phyloP scores from a whole-genome alignment of 441 rosid species.

The Arabidopsis hybrid region DNA sequence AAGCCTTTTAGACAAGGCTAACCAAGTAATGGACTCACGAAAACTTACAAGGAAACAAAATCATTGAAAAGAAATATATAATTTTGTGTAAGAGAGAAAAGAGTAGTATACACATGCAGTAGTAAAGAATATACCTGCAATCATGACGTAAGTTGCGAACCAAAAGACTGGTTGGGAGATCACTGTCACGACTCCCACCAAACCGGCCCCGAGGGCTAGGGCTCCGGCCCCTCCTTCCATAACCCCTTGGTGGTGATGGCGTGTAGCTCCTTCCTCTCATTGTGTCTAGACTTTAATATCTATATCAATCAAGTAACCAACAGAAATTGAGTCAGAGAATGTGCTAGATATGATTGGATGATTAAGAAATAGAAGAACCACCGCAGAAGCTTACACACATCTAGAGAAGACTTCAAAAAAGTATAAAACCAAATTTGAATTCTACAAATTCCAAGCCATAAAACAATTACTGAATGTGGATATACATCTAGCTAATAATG shows the following conservation, averaged over 20 bases:
- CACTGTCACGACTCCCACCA: slow-evolving; percentile 71
- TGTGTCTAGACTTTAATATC: slow-evolving; percentile 23
- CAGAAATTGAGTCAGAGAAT: neutral
- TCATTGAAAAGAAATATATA: neutral
- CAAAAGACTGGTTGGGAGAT: slow-evolving; percentile 76
- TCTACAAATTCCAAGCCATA: neutral
- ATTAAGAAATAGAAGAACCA: neutral
- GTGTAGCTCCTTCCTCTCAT: slow-evolving; percentile 85
- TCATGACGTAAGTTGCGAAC: slow-evolving; percentile 86
- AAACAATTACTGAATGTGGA: neutral
- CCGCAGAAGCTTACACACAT: slow-evolving; percentile 8
- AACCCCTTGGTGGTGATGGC: slow-evolving; percentile 81
- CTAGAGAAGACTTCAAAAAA: neutral
- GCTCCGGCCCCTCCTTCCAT: slow-evolving; percentile 71
- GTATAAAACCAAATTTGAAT: slow-evolving; percentile 6
- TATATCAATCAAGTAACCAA: slow-evolving; percentile 1
- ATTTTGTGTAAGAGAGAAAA: neutral
- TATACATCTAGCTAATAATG: neutral
- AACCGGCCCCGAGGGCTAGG: slow-evolving; percentile 76
- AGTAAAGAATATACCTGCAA: slow-evolving; percentile 57
- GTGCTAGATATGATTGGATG: neutral
- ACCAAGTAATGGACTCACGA: neutral
- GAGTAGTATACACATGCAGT: neutral
- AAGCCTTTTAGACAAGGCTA: neutral
- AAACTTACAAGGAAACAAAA: neutral